A percentile compares a stretch with the other conserved stretches of the same genome.
Conservation (phyloP, 495 filamentous ascomycete genomes). For the Penicillium nucicola region DNA sequence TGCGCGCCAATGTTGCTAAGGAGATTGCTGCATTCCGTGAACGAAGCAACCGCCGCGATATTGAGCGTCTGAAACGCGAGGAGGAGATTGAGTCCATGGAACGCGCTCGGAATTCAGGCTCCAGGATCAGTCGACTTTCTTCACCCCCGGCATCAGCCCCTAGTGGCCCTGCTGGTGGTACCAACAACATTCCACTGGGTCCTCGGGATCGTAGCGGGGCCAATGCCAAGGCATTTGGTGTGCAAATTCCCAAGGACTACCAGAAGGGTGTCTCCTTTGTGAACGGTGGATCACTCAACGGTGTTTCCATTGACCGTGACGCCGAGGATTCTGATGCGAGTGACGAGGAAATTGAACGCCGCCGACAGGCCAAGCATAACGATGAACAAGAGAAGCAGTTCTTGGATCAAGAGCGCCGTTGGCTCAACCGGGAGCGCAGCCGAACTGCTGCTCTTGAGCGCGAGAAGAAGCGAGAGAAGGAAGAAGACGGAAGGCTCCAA, state of each 20-base stretch:
- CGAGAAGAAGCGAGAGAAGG: conserved; percentile 72
- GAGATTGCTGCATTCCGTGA: conserved; percentile 95
- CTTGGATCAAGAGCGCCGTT: conserved; percentile 81
- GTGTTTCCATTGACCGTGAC: conserved; percentile 59
- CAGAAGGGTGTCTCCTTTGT: conserved; percentile 84
- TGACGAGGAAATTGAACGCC: conserved; percentile 79
- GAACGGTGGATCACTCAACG: conserved; percentile 72
- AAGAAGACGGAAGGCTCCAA: conserved; percentile 56
- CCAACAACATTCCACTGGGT: conserved; percentile 83
- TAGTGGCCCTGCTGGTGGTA: conserved; percentile 66
- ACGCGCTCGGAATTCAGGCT: conserved; percentile 64
- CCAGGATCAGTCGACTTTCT: conserved; percentile 63
- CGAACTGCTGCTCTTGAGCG: conserved; percentile 80
- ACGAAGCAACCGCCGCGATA: conserved; percentile 78
- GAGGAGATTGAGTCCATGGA: conserved; percentile 92
- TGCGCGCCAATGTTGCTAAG: conserved; percentile 92
- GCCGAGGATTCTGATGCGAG: conserved; percentile 88
- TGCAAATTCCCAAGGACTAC: conserved; percentile 72
- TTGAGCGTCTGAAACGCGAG: conserved; percentile 81
- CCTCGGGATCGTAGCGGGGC: conserved; percentile 67
- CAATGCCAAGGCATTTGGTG: conserved; percentile 68
- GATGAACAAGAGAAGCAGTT: conserved; percentile 77
- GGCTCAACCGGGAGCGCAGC: conserved; percentile 84
- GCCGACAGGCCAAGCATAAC: conserved; percentile 66
- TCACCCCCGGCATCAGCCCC: conserved; percentile 67